phyloP scores from a whole-genome alignment of 179 eudicot genomes.

The Drosera spatulata region DNA sequence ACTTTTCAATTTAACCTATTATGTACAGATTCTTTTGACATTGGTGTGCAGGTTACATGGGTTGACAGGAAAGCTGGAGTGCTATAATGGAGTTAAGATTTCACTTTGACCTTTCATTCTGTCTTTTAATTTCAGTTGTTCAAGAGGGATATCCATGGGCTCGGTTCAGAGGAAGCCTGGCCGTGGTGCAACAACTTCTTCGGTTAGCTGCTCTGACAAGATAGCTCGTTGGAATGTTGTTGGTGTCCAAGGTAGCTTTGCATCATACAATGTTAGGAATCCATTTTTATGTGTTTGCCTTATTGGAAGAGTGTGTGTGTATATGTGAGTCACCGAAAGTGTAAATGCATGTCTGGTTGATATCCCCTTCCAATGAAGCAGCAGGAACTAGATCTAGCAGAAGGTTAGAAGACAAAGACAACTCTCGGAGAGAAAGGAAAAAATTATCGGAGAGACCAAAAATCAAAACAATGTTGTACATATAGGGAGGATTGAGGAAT shows the following conservation, averaged over 20 bases:
- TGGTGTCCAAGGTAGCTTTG: constrained; percentile 70
- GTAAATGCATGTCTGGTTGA: no score
- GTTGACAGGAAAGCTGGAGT: neutral
- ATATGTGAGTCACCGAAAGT: no score
- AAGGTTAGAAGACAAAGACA: no score
- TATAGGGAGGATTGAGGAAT: no score
- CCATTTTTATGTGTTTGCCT: no score
- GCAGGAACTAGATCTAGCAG: no score
- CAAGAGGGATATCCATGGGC: constrained; percentile 18
- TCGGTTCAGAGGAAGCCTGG: constrained; percentile 94
- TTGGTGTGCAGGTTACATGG: neutral
- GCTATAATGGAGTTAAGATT: neutral
- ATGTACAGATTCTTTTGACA: neutral
- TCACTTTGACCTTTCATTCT: neutral
- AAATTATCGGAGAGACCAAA: no score
- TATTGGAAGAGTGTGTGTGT: no score
- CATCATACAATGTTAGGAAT: neutral
- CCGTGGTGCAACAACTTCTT: constrained; percentile 81
- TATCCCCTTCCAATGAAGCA: no score
- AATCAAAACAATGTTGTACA: no score
- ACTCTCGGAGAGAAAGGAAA: no score
- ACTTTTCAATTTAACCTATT: constrained; percentile 3
- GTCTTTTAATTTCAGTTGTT: constrained; percentile 19
- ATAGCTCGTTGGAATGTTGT: constrained; percentile 93
- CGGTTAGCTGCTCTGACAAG: constrained; percentile 98